These are phyloP conservation scores for Fusarium transvaalense DNA, from an alignment of 2,329 filamentous ascomycete species.

Conservation along the genomic window DNA sequence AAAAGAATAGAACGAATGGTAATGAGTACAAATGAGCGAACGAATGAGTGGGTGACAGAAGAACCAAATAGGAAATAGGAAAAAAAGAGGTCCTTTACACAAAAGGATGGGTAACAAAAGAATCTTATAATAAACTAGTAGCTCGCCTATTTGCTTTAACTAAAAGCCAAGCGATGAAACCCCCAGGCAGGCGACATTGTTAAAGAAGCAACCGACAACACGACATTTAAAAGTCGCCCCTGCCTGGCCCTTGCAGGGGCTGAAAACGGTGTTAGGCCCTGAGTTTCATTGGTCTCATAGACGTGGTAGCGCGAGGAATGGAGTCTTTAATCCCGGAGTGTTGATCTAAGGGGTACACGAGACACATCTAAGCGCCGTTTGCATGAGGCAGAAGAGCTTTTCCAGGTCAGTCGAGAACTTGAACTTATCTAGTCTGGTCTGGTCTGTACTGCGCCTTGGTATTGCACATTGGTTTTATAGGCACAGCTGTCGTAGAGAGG, in stretches of 20 bases:
- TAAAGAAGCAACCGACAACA: slow-evolving; percentile 7
- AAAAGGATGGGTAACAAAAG: slow-evolving; percentile 7
- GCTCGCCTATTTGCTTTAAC: slow-evolving; percentile 13
- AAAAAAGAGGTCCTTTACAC: slow-evolving; percentile 6
- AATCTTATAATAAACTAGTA: slow-evolving; percentile 23
- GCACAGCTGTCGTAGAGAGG: not conserved
- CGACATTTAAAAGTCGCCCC: slow-evolving; percentile 16
- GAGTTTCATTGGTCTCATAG: slow-evolving; percentile 23
- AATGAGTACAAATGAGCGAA: slow-evolving; percentile 10
- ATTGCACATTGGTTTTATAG: not conserved
- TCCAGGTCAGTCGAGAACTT: not conserved
- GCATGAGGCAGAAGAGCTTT: not conserved
- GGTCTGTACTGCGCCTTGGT: not conserved
- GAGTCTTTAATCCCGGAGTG: slow-evolving; percentile 8
- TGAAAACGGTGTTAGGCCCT: slow-evolving; percentile 12
- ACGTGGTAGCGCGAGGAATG: slow-evolving; percentile 8
- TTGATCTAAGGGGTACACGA: slow-evolving; percentile 29
- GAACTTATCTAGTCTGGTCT: too few relatives aligned
- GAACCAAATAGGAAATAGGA: slow-evolving; percentile 4
- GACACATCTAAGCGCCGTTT: slow-evolving; percentile 3
- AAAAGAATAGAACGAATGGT: slow-evolving; percentile 8
- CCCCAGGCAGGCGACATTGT: slow-evolving; percentile 11
- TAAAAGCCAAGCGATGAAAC: slow-evolving; percentile 17
- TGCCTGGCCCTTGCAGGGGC: slow-evolving; percentile 30
- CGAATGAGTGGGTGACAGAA: slow-evolving; percentile 11